These are phyloP conservation scores for Hibiscus mutabilis DNA, from an alignment of 345 rosid genomes.

Conservation along the genomic window DNA sequence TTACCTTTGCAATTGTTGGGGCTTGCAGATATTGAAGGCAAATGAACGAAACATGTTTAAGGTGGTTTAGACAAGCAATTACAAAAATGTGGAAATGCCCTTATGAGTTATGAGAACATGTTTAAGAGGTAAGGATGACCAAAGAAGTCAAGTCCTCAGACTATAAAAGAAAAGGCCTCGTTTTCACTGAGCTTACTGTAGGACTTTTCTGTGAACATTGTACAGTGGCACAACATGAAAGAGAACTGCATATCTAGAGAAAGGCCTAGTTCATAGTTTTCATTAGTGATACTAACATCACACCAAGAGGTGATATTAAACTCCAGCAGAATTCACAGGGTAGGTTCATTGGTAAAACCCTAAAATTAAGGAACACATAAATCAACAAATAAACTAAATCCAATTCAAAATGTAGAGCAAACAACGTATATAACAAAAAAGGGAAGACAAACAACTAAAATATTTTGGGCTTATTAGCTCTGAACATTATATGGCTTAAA, in stretches of 20 bases:
- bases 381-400: neutral
- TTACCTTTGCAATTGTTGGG: neutral
- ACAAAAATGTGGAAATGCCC: neutral
- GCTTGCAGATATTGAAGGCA: neutral
- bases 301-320: neutral
- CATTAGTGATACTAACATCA: neutral
- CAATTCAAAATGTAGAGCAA: neutral
- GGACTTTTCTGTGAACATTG: neutral
- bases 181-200: neutral
- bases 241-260: neutral
- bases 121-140: neutral
- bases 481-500: no score
- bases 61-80: neutral
- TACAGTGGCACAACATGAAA: neutral
- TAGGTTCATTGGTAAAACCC: neutral
- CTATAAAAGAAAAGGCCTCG: neutral
- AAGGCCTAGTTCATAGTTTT: neutral
- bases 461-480: neutral
- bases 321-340: neutral
- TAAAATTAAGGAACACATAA: neutral
- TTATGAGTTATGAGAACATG: neutral
- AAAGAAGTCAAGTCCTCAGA: neutral
- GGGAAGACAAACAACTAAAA: neutral
- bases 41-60: conserved; percentile 1
- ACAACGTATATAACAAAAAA: neutral